Evolutionary conservation across 208 protist species (phyloP).

Genomic region (Leishmania turanica): DNA sequence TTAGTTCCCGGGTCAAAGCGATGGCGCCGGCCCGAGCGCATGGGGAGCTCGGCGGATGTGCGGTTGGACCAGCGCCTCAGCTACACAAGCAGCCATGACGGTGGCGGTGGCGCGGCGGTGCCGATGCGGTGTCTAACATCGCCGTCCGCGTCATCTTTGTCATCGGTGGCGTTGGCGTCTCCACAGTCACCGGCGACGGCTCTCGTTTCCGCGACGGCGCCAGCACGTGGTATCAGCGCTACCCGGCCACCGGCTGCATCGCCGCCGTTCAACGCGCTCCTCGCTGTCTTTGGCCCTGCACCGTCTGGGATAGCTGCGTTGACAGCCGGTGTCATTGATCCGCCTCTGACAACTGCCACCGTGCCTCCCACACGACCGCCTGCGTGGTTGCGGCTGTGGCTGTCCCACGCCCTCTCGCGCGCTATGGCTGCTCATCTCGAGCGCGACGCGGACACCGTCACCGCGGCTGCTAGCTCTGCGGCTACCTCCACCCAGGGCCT

Average conservation of each 20-base stretch:
- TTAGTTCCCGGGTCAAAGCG: conserved; percentile 17
- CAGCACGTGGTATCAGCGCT: not conserved
- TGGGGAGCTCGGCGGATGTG: not conserved
- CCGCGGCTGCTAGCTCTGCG: not conserved
- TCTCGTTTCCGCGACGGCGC: not conserved
- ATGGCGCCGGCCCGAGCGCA: not conserved
- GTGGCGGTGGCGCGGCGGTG: not conserved
- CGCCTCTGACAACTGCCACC: not conserved
- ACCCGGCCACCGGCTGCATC: not conserved
- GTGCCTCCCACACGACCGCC: not conserved
- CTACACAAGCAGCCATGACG: not conserved
- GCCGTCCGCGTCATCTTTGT: conserved; percentile 15
- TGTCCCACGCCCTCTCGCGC: conserved; percentile 7
- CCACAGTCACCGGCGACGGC: conserved; percentile 17
- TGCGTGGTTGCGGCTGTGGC: conserved; percentile 6
- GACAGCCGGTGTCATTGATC: not conserved
- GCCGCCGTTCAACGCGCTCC: conserved; percentile 10
- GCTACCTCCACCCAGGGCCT: not conserved
- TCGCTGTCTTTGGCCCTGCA: not conserved
- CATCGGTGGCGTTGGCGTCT: conserved; percentile 3
- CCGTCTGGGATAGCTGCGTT: not conserved
- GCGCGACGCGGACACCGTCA: conserved; percentile 13
- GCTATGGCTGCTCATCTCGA: conserved; percentile 2
- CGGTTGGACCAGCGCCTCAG: not conserved
- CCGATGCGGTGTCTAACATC: conserved; percentile 6